Base-by-base conservation (phyloP, 257 asterid genomes). In the Voacanga thouarsii region DNA sequence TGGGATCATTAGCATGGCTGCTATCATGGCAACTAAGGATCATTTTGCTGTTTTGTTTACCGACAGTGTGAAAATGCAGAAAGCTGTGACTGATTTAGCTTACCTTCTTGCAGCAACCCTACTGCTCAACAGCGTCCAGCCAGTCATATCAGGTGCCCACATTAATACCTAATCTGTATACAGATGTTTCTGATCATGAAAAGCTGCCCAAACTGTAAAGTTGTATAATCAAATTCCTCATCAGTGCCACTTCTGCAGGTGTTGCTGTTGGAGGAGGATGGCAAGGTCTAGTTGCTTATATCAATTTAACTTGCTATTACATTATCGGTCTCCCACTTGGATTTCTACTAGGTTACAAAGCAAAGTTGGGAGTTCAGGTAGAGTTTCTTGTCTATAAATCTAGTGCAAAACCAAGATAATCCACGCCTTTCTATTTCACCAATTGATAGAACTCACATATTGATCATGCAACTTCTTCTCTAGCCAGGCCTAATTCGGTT, bases 191-290 rank as follows among this genome's bases (percentile, higher is more conserved):
- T 37, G 12, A 44, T 60, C 47, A 1, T 50, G 6, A 4, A 37
- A 66, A 68, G 28, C 44, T 0, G 2, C 37, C 49, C 18, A 41
- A 39, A 68, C 41, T 7, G 21, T 49, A 37, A 47, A 45, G n/a
- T 19, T n/a, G 19, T 41, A 37, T 30, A 47, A 41, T 37, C 44
- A 23, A 2, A 24, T n/a, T 30, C 33, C 3, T 28, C 41, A 65
- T 16, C 45, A 28, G 15, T 28, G 33, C 67, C 4, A 60, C 6
- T 51, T 39, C 26, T 74, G 79, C 88, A 95, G 98, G 97, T 75
- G 98, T 96, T 66, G 99, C 99, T 60, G 88, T 96, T 77, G 99
- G 98, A 82, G 99, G 99, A 83, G 99, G 99, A 78, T 90, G 98
- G 99, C 98, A 96, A 86, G 98, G 93, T 26, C 84, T 93, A 11